These are phyloP conservation scores for Lumnitzera racemosa DNA, from an alignment of 345 rosid species.

Conservation along the genomic window DNA sequence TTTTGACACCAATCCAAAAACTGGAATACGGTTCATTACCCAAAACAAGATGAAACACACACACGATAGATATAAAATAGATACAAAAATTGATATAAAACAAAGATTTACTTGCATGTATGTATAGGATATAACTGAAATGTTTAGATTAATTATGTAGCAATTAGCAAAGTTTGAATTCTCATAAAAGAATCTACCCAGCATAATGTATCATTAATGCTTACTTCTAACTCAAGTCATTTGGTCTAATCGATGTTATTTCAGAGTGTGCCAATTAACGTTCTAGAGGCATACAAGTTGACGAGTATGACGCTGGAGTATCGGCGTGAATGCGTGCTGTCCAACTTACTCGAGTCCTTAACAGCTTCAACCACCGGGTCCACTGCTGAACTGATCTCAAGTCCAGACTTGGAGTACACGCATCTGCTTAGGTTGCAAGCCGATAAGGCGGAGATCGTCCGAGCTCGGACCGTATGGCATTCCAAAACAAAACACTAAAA, in stretches of 20 bases:
- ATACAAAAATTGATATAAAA: no score
- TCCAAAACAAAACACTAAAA: slow-evolving; percentile 15
- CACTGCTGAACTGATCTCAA: slow-evolving; percentile 11
- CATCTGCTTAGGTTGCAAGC: slow-evolving; percentile 47
- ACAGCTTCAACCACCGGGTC: slow-evolving; percentile 20
- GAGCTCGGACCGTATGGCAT: slow-evolving; percentile 52
- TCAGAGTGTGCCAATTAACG: slow-evolving; percentile 53
- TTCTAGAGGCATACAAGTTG: slow-evolving; percentile 39
- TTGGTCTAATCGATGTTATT: not conserved
- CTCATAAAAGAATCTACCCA: not conserved
- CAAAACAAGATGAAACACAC: no score
- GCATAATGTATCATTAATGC: not conserved
- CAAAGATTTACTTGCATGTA: no score
- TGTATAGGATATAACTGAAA: no score
- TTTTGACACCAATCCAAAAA: not conserved
- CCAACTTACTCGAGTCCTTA: slow-evolving; percentile 48
- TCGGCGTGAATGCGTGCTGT: slow-evolving; percentile 50
- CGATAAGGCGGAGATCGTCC: slow-evolving; percentile 42
- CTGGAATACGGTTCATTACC: no score
- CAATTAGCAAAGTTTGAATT: not conserved
- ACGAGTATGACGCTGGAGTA: slow-evolving; percentile 52
- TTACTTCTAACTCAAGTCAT: not conserved
- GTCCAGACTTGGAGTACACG: slow-evolving; percentile 34
- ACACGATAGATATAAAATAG: no score
- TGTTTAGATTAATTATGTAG: not conserved